phyloP scores from a whole-genome alignment of 352 stramenopile genomes.

The Halophytophthora polymorphica region DNA sequence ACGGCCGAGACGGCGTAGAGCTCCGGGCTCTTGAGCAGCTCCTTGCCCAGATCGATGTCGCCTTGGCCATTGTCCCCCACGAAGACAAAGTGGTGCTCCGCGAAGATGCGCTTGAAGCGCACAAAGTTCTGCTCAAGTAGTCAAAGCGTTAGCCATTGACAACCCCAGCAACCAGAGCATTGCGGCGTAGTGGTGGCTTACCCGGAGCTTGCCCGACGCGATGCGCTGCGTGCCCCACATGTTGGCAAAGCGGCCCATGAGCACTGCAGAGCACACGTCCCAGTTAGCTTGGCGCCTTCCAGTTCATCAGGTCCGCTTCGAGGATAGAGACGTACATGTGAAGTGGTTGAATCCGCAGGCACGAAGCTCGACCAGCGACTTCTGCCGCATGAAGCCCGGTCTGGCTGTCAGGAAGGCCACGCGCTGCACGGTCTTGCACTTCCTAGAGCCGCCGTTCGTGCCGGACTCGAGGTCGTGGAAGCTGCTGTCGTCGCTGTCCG shows the following conservation, averaged over 20 bases:
- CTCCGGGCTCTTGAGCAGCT: conserved; percentile 46
- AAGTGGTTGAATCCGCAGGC: conserved; percentile 75
- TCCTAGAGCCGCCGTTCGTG: conserved; percentile 4
- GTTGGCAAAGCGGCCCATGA: conserved; percentile 69
- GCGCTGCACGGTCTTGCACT: conserved; percentile 32
- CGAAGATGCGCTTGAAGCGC: conserved; percentile 65
- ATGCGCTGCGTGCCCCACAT: conserved; percentile 67
- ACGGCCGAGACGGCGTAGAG: conserved; percentile 57
- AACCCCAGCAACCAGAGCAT: not conserved
- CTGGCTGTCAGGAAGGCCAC: conserved; percentile 77
- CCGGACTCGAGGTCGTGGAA: conserved; percentile 21
- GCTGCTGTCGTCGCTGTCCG: conserved; percentile 25
- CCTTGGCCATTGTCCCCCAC: conserved; percentile 81
- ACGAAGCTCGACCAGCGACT: conserved; percentile 58
- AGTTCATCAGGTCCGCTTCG: not conserved
- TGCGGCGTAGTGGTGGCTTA: conserved; percentile 11
- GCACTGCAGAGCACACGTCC: conserved; percentile 25
- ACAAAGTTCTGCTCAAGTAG: conserved; percentile 56
- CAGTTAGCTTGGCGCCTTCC: not conserved
- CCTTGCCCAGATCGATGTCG: conserved; percentile 79
- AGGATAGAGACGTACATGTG: conserved; percentile 41
- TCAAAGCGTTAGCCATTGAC: conserved; percentile 3
- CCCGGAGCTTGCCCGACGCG: conserved; percentile 62
- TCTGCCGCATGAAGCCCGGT: conserved; percentile 63
- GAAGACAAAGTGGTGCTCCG: conserved; percentile 75